A percentile compares a stretch with the other conserved stretches of the same genome.
Evolutionary conservation across 495 filamentous ascomycete genomes (phyloP).

Genomic region (Penicillium dipodomyicola): DNA sequence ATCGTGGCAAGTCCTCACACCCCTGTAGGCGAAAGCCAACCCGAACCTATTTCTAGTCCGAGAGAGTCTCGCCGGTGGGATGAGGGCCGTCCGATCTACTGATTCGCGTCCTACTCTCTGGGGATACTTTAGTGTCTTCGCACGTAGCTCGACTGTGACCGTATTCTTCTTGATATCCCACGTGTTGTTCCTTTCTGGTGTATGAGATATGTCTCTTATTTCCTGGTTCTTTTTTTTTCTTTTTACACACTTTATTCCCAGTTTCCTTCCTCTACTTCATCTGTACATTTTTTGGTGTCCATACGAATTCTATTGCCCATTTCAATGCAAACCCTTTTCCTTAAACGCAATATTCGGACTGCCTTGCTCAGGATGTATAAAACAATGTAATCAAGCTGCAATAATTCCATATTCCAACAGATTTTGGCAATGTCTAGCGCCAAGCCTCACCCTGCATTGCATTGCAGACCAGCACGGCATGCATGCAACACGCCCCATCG

Average conservation of each 20-base stretch:
- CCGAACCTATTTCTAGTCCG: constrained; percentile 27
- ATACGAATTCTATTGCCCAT: constrained; percentile 1
- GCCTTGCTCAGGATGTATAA: neutral
- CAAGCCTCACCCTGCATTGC: constrained; percentile 3
- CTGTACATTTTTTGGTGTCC: constrained; percentile 19
- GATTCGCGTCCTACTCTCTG: constrained; percentile 16
- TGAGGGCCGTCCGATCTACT: constrained; percentile 66
- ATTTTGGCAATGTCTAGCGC: neutral
- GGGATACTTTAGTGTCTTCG: constrained; percentile 12
- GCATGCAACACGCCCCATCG: neutral
- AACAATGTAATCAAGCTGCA: neutral
- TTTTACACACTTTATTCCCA: neutral
- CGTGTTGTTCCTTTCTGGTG: constrained; percentile 8
- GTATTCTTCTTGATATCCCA: constrained; percentile 21
- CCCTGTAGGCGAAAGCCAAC: constrained; percentile 24
- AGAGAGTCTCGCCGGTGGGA: constrained; percentile 54
- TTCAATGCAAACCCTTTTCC: neutral
- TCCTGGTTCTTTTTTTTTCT: neutral
- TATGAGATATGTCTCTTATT: constrained; percentile 15
- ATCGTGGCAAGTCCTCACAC: constrained; percentile 36
- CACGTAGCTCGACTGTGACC: constrained; percentile 7
- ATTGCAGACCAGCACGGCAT: neutral
- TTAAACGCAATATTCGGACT: neutral
- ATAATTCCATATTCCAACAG: neutral
- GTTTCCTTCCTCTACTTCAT: constrained; percentile 1